These are phyloP conservation scores for Hirsutella thompsonii DNA, from an alignment of 2,329 filamentous ascomycete genomes.

Conservation along the genomic window DNA sequence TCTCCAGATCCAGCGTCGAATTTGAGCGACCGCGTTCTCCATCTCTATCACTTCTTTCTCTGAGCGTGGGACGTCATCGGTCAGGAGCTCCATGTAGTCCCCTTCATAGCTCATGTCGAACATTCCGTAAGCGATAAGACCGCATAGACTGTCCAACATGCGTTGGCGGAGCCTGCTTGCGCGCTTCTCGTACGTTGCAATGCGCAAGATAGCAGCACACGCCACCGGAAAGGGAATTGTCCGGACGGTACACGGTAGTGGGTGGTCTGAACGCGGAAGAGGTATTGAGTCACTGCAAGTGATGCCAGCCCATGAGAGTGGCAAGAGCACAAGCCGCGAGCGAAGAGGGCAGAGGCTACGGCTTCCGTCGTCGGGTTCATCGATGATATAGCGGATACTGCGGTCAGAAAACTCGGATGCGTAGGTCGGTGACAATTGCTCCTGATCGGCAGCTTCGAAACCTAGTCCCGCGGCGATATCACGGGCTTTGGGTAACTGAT, in stretches of 20 bases:
- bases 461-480: not conserved
- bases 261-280: not conserved
- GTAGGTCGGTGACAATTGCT: not conserved
- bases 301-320: constrained; percentile 1
- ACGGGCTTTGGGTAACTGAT: not conserved
- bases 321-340: not conserved
- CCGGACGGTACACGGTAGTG: not conserved
- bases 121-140: not conserved
- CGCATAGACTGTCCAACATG: not conserved
- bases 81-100: not conserved
- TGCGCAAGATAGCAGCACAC: not conserved
- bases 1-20: not conserved
- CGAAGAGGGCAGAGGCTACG: not conserved
- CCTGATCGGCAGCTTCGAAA: not conserved
- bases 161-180: not conserved
- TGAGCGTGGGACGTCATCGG: not conserved
- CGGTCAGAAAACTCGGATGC: not conserved
- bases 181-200: not conserved
- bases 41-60: not conserved
- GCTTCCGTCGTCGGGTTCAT: not conserved
- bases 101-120: constrained; percentile 1
- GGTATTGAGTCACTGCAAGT: not conserved
- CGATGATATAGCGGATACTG: not conserved
- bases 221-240: not conserved
- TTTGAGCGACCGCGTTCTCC: not conserved